Evolutionary conservation across 78 protist species (phyloP).

Genomic region (Dictyostelium capitatum): DNA sequence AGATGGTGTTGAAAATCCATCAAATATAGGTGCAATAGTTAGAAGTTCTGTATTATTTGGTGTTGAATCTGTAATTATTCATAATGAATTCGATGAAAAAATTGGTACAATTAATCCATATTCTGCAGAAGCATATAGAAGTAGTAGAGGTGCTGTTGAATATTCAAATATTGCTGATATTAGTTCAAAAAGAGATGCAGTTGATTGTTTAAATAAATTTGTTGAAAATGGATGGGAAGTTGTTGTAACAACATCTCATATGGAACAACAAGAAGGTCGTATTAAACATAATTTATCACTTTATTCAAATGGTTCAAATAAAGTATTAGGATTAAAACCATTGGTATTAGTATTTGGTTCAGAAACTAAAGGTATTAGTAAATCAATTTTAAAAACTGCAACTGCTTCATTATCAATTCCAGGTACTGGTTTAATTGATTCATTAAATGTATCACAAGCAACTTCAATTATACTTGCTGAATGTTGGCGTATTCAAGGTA

Average conservation of each 20-base stretch:
- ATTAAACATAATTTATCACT: neutral
- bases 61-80: conserved; percentile 11
- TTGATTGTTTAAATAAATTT: conserved; percentile 24
- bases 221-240: conserved; percentile 34
- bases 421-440: conserved; percentile 57
- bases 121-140: conserved; percentile 22
- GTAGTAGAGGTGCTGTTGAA: conserved; percentile 75
- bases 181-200: neutral
- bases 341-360: conserved; percentile 55
- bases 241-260: neutral
- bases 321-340: conserved; percentile 33
- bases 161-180: conserved; percentile 17
- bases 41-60: conserved; percentile 54
- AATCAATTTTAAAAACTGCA: neutral
- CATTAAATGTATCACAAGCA: conserved; percentile 74
- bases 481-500: conserved; percentile 66
- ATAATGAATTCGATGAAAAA: neutral
- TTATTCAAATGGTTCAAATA: neutral
- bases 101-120: conserved; percentile 30
- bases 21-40: conserved; percentile 48
- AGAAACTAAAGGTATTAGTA: conserved; percentile 38
- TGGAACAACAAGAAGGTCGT: neutral
- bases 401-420: conserved; percentile 12
- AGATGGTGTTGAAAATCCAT: conserved; percentile 66
- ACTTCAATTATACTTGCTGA: conserved; percentile 44